Base-by-base conservation (phyloP, 192 early-diverging fungal genomes). In the Linnemannia hyalina region DNA sequence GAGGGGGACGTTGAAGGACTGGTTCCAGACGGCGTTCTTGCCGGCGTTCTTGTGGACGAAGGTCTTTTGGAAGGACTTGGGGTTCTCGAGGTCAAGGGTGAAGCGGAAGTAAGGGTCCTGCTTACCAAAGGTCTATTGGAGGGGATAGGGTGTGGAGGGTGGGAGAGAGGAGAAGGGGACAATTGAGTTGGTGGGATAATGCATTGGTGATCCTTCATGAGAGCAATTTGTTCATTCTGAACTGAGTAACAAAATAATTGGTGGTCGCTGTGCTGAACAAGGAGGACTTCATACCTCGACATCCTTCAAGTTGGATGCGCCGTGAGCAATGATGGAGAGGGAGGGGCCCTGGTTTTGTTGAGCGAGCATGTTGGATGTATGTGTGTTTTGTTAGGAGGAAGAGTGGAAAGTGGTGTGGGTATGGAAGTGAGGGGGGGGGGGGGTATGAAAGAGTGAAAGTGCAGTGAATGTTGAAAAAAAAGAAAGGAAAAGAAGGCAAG, bases 81-180 rank as follows among this genome's bases (percentile, higher is more conserved):
- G 68, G 76, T 91, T 83, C 20, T n/a, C 26, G 26, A 80, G 41
- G 68, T 91, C 76, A 47, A 91, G 74, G 3, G 88, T 81, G 81
- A 91, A 89, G 73, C 89, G 90, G 49, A 90, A 40, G 54, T 84
- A 91, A 57, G 90, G 90, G 68, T 91, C 90, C 74, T 91, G 89
- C 88, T 90, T 91, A 82, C 90, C 90, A 54, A 91, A 29, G 6
- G 68, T 35, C 73, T 90, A 77, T 41, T 75, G 41, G 7, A 74
- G 70, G 22, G 35, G 22, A 70, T 22, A 9, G 65, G 65, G 46
- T n/a, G 75, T 26, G 47, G 55, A 68, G 71, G 47, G 57, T 44
- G 54, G 20, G 35, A 35, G 35, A 1, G 35, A 35, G 16, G 13
- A 32, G 8, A 6, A 26, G 52, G 54, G 73, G 77, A n/a, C 41